Base-by-base conservation (phyloP, 176 grass and related monocot species). In the Oryza glaberrima region DNA sequence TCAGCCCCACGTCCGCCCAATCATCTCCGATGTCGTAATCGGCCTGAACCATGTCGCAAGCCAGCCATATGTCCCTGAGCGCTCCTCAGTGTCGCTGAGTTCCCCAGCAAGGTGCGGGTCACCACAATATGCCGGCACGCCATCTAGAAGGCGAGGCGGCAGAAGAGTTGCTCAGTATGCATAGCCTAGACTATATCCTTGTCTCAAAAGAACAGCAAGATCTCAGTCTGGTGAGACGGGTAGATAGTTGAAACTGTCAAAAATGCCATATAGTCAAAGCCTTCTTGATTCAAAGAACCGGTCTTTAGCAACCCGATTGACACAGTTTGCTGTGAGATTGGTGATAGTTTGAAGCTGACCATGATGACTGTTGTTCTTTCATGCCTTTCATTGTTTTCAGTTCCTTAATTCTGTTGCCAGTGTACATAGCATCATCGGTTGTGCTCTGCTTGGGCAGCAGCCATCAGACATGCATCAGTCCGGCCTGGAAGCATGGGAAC, bases 1-100 rank as follows among this genome's bases (percentile, higher is more conserved):
- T 17, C 94, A 99, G 58, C 78, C 94, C 17, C 97, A 90, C 52
- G 90, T 99, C 81, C 93, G 97, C 36, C 97, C 97, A 11, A 94
- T 99, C 72, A 70, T 96, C 0, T 79, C 69, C 0, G 97, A 99
- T 58, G 94, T 96, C 14, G 94, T 89, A 12, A 81, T 96, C 4
- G 97, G 93, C 5, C 86, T 99, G 48, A 89, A 72, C 11, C 90
- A 99, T 70, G 82, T 99, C 1, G 89, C 94, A 47, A 92, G 88
- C 70, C 93, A 99, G 61, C 81, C 54, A 6, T 99, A 96, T 16
- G 51, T 60, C 69, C 40, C 77, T 19, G 83, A 88, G 34, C 73
- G 72, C 1, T 69, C 16, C 3, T 12, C 60, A 3, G 52, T 68
- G 3, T 72, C 51, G 15, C 9, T 78, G 74, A 82, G 82, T 52